These are phyloP conservation scores for Camellia oleifera DNA, from an alignment of 179 eudicot species.

Conservation along the genomic window DNA sequence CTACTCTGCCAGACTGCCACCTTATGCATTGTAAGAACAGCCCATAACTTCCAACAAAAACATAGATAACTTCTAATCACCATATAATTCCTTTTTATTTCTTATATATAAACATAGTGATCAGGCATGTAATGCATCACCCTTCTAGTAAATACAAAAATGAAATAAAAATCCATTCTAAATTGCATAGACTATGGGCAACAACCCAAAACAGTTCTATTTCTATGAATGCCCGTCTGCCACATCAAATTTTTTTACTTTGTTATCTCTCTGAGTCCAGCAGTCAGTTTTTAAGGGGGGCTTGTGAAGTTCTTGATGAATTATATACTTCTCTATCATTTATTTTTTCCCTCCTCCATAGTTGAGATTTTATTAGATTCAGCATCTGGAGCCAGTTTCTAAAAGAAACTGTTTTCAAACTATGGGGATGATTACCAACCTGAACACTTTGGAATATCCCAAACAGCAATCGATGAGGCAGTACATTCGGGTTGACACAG, in stretches of 20 bases:
- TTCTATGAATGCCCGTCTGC: neutral
- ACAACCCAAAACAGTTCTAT: neutral
- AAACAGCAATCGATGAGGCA: conserved; percentile 72
- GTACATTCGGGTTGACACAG: conserved; percentile 74
- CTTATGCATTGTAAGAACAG: too few relatives aligned
- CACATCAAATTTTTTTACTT: neutral
- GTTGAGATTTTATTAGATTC: neutral
- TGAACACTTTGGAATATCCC: conserved; percentile 98
- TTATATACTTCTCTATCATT: too few relatives aligned
- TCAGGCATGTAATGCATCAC: too few relatives aligned
- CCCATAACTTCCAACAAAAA: neutral
- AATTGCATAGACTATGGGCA: neutral
- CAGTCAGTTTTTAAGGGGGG: neutral
- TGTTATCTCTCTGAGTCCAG: neutral
- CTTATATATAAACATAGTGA: too few relatives aligned
- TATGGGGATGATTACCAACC: conserved; percentile 42
- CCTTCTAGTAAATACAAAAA: neutral
- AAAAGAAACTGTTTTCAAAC: neutral
- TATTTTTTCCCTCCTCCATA: too few relatives aligned
- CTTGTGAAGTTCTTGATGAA: too few relatives aligned
- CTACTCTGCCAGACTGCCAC: too few relatives aligned
- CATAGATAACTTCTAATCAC: neutral
- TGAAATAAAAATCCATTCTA: neutral
- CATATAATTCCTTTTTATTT: too few relatives aligned
- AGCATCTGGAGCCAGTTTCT: neutral